phyloP scores from a whole-genome alignment of 805 yeast genomes.

The Wickerhamomyces mucosus region DNA sequence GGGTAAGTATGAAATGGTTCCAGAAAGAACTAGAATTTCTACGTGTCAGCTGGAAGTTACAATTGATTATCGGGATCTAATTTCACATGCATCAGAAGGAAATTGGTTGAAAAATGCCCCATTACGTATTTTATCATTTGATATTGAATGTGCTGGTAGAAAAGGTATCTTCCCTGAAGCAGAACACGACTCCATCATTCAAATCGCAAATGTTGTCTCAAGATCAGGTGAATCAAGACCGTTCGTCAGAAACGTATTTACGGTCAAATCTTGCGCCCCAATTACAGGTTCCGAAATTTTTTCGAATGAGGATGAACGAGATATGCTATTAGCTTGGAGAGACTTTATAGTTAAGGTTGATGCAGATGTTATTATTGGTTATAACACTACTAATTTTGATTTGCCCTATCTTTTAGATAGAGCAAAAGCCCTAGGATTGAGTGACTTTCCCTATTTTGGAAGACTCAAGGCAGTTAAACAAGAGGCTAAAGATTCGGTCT shows the following conservation, averaged over 20 bases:
- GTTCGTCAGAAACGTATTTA: slow-evolving; percentile 88
- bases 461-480: slow-evolving; percentile 60
- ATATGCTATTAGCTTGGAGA: slow-evolving; percentile 79
- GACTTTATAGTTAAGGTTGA: slow-evolving; percentile 78
- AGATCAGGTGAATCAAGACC: slow-evolving; percentile 78
- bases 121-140: slow-evolving; percentile 84
- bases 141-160: slow-evolving; percentile 98
- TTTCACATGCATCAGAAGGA: slow-evolving; percentile 84
- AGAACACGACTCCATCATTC: slow-evolving; percentile 86
- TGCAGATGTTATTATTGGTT: slow-evolving; percentile 95
- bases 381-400: slow-evolving; percentile 91
- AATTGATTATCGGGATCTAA: slow-evolving; percentile 55
- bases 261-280: slow-evolving; percentile 83
- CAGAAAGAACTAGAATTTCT: slow-evolving; percentile 38
- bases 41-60: slow-evolving; percentile 80
- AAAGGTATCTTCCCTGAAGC: slow-evolving; percentile 96
- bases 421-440: slow-evolving; percentile 60
- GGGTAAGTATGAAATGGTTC: slow-evolving; percentile 49
- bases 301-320: slow-evolving; percentile 64
- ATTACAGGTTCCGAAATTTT: slow-evolving; percentile 90
- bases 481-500: slow-evolving; percentile 70
- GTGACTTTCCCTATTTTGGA: slow-evolving; percentile 78
- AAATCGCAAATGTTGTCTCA: slow-evolving; percentile 91
- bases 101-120: slow-evolving; percentile 94
- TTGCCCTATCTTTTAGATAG: slow-evolving; percentile 87